Conservation (phyloP, 495 filamentous ascomycete species). For the Penicillium salamii region DNA sequence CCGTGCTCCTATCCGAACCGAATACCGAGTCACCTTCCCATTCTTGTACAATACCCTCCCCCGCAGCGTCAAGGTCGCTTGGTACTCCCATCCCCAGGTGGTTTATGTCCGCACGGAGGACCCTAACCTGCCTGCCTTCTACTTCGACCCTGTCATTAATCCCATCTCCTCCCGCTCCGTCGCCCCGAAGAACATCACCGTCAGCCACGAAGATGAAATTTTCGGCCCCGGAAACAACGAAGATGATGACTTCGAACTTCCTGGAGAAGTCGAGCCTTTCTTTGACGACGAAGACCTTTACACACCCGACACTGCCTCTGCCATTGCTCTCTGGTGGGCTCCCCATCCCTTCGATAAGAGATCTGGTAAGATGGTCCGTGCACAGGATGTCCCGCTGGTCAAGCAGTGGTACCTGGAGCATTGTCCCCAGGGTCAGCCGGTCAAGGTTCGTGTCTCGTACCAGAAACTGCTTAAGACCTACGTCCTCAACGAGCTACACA, state of each 20-base stretch:
- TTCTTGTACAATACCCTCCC: conserved; percentile 96
- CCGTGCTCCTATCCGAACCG: conserved; percentile 89
- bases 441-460: conserved; percentile 98
- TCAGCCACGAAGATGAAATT: conserved; percentile 93
- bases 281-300: conserved; percentile 86
- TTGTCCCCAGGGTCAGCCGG: conserved; percentile 85
- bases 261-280: conserved; percentile 79
- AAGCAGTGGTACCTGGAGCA: conserved; percentile 99
- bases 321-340: conserved; percentile 97
- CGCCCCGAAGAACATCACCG: conserved; percentile 87
- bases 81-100: conserved; percentile 91
- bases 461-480: conserved; percentile 97
- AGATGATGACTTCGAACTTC: conserved; percentile 85
- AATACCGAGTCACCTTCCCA: conserved; percentile 92
- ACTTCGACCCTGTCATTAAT: conserved; percentile 97
- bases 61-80: conserved; percentile 86
- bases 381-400: conserved; percentile 93
- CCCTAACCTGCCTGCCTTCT: conserved; percentile 88
- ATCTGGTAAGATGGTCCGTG: conserved; percentile 96
- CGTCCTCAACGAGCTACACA: conserved; percentile 95
- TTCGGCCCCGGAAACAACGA: conserved; percentile 84
- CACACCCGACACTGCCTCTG: conserved; percentile 84
- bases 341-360: conserved; percentile 94
- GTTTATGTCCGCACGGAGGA: conserved; percentile 90
- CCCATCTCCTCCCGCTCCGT: conserved; percentile 95